Evolutionary conservation across 441 rosid species (phyloP).

Genomic region (Aleurites moluccanus): DNA sequence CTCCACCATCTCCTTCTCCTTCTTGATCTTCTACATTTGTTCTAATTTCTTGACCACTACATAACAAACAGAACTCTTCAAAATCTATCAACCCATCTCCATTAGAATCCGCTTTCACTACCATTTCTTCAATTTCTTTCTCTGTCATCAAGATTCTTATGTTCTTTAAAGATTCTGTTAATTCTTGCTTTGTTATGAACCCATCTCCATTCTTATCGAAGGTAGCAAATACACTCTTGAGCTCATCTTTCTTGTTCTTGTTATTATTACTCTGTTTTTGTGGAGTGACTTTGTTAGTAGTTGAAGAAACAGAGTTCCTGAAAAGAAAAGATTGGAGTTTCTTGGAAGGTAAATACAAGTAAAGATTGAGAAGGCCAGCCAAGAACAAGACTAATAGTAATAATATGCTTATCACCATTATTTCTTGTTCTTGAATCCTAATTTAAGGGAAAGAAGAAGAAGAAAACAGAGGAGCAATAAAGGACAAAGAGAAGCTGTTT

Average conservation of each 20-base stretch:
- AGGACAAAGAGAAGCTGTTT: neutral
- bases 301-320: neutral
- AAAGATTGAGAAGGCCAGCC: constrained; percentile 32
- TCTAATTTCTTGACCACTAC: neutral
- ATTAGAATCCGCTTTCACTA: constrained; percentile 47
- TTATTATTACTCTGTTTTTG: neutral
- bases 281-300: neutral
- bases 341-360: constrained; percentile 34
- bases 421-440: neutral
- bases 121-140: constrained; percentile 48
- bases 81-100: constrained; percentile 58
- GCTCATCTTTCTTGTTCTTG: constrained; percentile 23
- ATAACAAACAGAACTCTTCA: constrained; percentile 48
- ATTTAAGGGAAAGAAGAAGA: neutral
- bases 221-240: constrained; percentile 43
- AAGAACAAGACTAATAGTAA: constrained; percentile 22
- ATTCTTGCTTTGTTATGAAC: constrained; percentile 51
- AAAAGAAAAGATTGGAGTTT: constrained; percentile 28
- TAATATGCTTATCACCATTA: neutral
- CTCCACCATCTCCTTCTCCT: constrained; percentile 20
- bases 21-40: neutral
- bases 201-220: constrained; percentile 65
- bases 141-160: constrained; percentile 40
- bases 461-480: too few species aligned
- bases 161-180: constrained; percentile 46